Conservation (phyloP, 2,329 filamentous ascomycete genomes). For the Daldinia eschscholtzii region DNA sequence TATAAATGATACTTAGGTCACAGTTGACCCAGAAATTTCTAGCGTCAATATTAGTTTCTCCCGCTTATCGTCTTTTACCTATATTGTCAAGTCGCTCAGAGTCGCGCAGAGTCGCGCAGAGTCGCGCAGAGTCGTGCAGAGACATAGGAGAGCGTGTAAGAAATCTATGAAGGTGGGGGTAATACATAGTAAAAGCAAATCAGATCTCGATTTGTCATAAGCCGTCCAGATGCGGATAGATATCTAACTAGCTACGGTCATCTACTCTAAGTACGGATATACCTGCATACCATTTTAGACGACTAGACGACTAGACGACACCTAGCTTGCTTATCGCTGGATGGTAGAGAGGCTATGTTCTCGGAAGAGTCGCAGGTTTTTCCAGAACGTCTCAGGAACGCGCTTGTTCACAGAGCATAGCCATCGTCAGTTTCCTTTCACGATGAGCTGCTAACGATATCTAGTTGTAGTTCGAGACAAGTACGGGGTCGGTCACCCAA, state of each 20-base stretch:
- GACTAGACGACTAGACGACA: neutral
- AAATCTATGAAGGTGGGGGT: neutral
- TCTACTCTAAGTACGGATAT: neutral
- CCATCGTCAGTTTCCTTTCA: conserved; percentile 15
- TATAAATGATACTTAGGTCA: neutral
- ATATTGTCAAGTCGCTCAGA: neutral
- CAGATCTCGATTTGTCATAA: conserved; percentile 32
- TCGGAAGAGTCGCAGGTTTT: conserved; percentile 19
- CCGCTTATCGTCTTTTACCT: neutral
- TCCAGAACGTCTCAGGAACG: conserved; percentile 31
- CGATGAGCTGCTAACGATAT: conserved; percentile 5
- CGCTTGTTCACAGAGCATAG: conserved; percentile 13
- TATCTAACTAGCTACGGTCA: conserved; percentile 1
- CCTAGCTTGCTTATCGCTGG: conserved; percentile 1
- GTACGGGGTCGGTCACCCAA: conserved; percentile 28
- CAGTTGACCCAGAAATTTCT: neutral
- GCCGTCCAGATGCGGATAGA: conserved; percentile 17
- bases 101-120: neutral
- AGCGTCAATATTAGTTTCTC: neutral
- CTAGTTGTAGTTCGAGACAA: conserved; percentile 28
- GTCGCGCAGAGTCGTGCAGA: neutral
- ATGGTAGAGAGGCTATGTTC: conserved; percentile 7
- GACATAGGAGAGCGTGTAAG: neutral
- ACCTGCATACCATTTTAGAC: neutral
- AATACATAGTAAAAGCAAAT: neutral